phyloP scores from a whole-genome alignment of 495 filamentous ascomycete genomes.

The Penicillium bovifimosum region DNA sequence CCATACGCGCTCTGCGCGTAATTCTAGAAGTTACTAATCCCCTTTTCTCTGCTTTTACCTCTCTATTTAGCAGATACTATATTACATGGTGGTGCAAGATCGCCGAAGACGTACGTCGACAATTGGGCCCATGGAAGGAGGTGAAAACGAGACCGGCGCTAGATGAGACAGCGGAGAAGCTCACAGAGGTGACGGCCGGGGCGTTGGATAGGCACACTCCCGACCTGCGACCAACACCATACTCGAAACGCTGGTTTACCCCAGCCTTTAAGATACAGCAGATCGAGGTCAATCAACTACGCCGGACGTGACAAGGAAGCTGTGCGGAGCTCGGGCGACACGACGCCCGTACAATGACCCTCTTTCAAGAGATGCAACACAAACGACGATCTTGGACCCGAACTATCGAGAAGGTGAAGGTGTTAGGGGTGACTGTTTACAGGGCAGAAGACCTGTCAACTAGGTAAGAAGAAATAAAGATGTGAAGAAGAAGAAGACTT shows the following conservation, averaged over 20 bases:
- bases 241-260: conserved; percentile 25
- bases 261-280: conserved; percentile 17
- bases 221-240: conserved; percentile 13
- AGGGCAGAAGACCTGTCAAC: no score
- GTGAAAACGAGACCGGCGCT: conserved; percentile 10
- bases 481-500: no score
- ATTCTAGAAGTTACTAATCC: no score
- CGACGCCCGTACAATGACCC: neutral
- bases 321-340: conserved; percentile 7
- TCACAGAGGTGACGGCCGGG: conserved; percentile 8
- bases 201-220: conserved; percentile 8
- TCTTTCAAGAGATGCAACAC: conserved; percentile 9
- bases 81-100: conserved; percentile 12
- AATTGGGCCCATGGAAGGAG: conserved; percentile 6
- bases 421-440: no score
- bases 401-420: conserved; percentile 9
- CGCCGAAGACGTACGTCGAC: conserved; percentile 6
- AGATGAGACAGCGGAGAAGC: conserved; percentile 7
- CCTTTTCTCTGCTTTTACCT: no score
- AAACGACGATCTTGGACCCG: conserved; percentile 11
- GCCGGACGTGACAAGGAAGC: conserved; percentile 19
- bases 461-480: no score
- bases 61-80: no score
- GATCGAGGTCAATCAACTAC: conserved; percentile 11
- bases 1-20: no score